Evolutionary conservation across 441 rosid genomes (phyloP).

Genomic region (Populus hybrid): DNA sequence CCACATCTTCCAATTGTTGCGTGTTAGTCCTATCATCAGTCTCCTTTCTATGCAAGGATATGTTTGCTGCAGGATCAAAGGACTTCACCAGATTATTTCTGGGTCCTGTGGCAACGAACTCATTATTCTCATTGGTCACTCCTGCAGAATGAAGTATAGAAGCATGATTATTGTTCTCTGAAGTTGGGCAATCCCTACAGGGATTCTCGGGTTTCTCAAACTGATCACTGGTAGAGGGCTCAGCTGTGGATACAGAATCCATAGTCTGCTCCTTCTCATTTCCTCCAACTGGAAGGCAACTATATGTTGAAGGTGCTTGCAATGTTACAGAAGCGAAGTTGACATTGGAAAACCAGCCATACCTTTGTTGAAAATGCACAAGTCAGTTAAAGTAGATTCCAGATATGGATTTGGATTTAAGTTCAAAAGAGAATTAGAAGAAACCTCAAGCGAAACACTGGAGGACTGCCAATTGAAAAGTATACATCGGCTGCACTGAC

Average conservation of each 20-base stretch:
- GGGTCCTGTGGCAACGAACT: constrained; percentile 11
- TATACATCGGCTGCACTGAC: constrained; percentile 55
- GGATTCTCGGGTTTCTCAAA: constrained; percentile 26
- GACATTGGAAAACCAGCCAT: constrained; percentile 78
- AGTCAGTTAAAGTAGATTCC: constrained; percentile 15
- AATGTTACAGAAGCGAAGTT: constrained; percentile 34
- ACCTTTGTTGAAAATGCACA: constrained; percentile 50
- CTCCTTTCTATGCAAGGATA: constrained; percentile 32
- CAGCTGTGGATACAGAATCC: constrained; percentile 31
- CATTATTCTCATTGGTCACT: constrained; percentile 24
- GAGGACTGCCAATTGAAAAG: constrained; percentile 64
- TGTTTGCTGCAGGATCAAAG: constrained; percentile 26
- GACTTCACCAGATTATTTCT: constrained; percentile 28
- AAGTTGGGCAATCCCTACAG: constrained; percentile 23
- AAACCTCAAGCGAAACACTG: constrained; percentile 87
- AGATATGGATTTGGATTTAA: constrained; percentile 12
- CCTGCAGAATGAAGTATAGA: constrained; percentile 17
- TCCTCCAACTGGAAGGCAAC: constrained; percentile 39
- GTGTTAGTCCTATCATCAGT: constrained; percentile 21
- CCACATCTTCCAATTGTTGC: constrained; percentile 38
- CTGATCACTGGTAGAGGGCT: constrained; percentile 34
- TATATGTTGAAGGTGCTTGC: constrained; percentile 36
- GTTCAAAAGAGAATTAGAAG: constrained; percentile 20
- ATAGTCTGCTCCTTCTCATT: constrained; percentile 29
- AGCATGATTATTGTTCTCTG: constrained; percentile 22